phyloP scores from a whole-genome alignment of 805 yeast genomes.

The Vanderwaltozyma polyspora region DNA sequence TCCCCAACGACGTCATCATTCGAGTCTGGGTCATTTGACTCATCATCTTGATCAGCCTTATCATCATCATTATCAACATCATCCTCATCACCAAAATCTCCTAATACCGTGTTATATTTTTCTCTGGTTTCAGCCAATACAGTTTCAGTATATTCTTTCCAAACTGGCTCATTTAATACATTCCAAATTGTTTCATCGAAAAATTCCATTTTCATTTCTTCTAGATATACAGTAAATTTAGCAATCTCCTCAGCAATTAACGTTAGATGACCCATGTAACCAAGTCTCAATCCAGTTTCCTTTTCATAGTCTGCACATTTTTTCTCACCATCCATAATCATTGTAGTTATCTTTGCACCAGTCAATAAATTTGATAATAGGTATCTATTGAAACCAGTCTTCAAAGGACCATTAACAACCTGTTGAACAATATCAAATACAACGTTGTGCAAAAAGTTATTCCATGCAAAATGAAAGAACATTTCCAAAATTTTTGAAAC shows the following conservation, averaged over 20 bases:
- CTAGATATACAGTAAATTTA: slow-evolving; percentile 51
- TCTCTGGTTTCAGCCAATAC: slow-evolving; percentile 82
- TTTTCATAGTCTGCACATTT: slow-evolving; percentile 51
- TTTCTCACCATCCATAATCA: slow-evolving; percentile 55
- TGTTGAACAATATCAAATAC: slow-evolving; percentile 79
- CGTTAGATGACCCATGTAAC: slow-evolving; percentile 94
- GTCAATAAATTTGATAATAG: slow-evolving; percentile 52
- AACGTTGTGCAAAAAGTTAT: slow-evolving; percentile 75
- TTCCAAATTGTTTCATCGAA: slow-evolving; percentile 17
- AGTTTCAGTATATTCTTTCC: slow-evolving; percentile 77
- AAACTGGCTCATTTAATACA: slow-evolving; percentile 28
- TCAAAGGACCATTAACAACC: slow-evolving; percentile 61
- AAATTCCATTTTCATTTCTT: slow-evolving; percentile 24
- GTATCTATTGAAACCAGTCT: slow-evolving; percentile 63
- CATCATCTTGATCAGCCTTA: slow-evolving; percentile 43
- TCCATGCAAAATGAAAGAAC: slow-evolving; percentile 71
- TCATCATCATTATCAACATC: slow-evolving; percentile 21
- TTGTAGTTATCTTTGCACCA: slow-evolving; percentile 44
- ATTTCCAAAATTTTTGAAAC: slow-evolving; percentile 49
- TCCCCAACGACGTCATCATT: slow-evolving; percentile 8
- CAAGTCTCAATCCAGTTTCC: slow-evolving; percentile 57
- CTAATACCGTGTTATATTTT: slow-evolving; percentile 86
- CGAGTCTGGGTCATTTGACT: slow-evolving; percentile 24
- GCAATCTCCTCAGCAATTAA: slow-evolving; percentile 93
- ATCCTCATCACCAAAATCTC: slow-evolving; percentile 37